Evolutionary conservation across 2,329 filamentous ascomycete genomes (phyloP).

Genomic region (Neopestalotiopsis rosae): DNA sequence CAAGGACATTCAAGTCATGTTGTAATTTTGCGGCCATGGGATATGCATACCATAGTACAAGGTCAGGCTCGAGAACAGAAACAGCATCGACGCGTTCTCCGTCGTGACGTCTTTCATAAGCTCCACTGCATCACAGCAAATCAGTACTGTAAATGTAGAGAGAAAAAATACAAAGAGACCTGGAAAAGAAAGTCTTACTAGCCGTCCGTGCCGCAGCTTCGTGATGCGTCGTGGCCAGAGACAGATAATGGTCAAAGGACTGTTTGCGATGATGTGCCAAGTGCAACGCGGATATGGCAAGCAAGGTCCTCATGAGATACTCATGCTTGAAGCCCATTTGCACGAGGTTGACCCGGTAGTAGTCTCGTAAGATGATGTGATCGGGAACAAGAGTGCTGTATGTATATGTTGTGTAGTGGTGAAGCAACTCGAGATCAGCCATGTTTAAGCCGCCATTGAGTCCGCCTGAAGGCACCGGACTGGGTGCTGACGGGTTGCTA

Average conservation of each 20-base stretch:
- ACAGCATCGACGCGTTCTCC: conserved; percentile 19
- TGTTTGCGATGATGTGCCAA: conserved; percentile 37
- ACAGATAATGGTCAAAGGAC: conserved; percentile 34
- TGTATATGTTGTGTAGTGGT: conserved; percentile 46
- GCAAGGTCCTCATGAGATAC: conserved; percentile 43
- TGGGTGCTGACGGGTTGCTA: neutral
- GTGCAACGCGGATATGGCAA: conserved; percentile 45
- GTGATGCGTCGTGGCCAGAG: conserved; percentile 37
- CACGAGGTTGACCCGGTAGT: conserved; percentile 43
- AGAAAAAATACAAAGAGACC: neutral
- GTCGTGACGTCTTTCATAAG: conserved; percentile 16
- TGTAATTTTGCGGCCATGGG: neutral
- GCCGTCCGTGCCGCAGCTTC: conserved; percentile 6
- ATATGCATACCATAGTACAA: conserved; percentile 20
- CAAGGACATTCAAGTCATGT: too few species aligned
- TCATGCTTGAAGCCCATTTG: conserved; percentile 42
- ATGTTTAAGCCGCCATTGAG: conserved; percentile 29
- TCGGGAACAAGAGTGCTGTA: conserved; percentile 39
- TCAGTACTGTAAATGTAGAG: neutral
- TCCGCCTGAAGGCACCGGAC: neutral
- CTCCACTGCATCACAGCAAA: neutral
- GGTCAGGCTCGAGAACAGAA: conserved; percentile 25
- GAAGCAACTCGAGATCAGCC: conserved; percentile 45
- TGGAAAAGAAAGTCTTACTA: neutral
- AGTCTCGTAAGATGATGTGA: conserved; percentile 35